Percentiles rank a stretch among this genome's conserved stretches.
Evolutionary conservation across 768 basidiomycete genomes (phyloP).

Genomic region (Pulveroboletus frians): DNA sequence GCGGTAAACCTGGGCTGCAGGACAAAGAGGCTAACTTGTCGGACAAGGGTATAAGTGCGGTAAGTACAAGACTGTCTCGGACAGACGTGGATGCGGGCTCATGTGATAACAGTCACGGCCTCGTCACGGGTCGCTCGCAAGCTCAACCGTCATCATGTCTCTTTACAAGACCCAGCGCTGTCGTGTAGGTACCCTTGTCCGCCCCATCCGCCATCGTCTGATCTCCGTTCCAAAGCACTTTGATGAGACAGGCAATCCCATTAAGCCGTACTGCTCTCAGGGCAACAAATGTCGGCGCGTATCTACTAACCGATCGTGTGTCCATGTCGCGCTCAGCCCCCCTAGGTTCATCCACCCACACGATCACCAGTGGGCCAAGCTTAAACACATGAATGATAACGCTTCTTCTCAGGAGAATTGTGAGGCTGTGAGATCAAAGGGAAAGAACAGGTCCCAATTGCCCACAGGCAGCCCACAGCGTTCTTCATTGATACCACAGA

Average conservation of each 20-base stretch:
- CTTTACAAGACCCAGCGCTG: constrained; percentile 44
- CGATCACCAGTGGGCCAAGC: constrained; percentile 39
- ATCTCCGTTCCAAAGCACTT: constrained; percentile 39
- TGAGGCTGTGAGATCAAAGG: constrained; percentile 20
- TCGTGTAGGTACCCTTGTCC: constrained; percentile 35
- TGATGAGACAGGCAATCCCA: constrained; percentile 38
- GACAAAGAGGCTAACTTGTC: no score
- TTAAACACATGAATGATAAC: constrained; percentile 15
- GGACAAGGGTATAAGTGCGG: background rate
- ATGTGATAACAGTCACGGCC: constrained; percentile 1
- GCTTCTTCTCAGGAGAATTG: constrained; percentile 19
- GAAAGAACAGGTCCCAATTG: constrained; percentile 17
- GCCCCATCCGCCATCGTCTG: constrained; percentile 6
- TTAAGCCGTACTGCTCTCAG: constrained; percentile 42
- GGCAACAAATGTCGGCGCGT: constrained; percentile 48
- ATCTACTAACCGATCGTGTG: constrained; percentile 7
- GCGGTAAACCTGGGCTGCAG: background rate
- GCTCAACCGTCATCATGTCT: constrained; percentile 22
- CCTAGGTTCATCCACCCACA: constrained; percentile 47
- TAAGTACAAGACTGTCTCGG: constrained; percentile 3
- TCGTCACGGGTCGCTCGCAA: constrained; percentile 12
- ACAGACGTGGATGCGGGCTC: background rate
- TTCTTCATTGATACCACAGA: constrained; percentile 38
- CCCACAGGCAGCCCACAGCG: constrained; percentile 20
- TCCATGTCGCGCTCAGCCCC: constrained; percentile 4